Base-by-base conservation (phyloP, 202 grass and related monocot genomes). In the Dendrocalamus latiflorus region DNA sequence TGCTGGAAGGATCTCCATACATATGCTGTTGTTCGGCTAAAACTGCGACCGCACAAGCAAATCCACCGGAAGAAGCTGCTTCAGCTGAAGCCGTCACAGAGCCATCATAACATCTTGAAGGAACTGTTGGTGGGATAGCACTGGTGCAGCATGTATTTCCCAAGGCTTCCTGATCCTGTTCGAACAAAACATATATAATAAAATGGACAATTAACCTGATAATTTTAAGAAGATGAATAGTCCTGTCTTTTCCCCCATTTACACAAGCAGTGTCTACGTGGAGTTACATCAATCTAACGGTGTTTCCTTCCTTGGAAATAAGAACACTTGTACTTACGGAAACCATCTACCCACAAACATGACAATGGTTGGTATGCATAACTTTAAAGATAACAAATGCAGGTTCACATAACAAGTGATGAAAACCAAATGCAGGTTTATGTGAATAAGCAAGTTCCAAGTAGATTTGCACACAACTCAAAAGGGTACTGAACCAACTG, bases 11-110 rank as follows among this genome's bases (percentile, higher is more conserved):
- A 22, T 90, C 91, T 17, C 68, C 83, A 64, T 86, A 66, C 83
- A 76, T 81, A 48, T 95, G 86, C 43, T 93, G 92, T 69, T 86
- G 89, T 62, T 98, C 93, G 1, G 95, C 95, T 70, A 98, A 86
- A 67, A 87, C 91, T 53, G 95, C 95, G 5, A 94, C 93, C 45
- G 91, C 92, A 48, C 77, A 85, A 74, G 89, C 93, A 79, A 98
- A 87, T 41, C 93, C 95, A 68, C 83, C 51, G 1, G 92, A 78
- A 51, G 90, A 77, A 66, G 84, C 65, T 89, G 68, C 28, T 82
- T 89, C 81, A 20, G 65, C 28, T 3, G 62, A 50, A 48, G 39
- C 45, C 6, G 71, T 30, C 53, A 15, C 50, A 11, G 80, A 38
- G 12, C 54, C 61, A 65, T 78, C 73, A 72, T 54, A 4, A 71